Conservation (phyloP, 139 green algal genomes). For the Micromonas pusilla region DNA sequence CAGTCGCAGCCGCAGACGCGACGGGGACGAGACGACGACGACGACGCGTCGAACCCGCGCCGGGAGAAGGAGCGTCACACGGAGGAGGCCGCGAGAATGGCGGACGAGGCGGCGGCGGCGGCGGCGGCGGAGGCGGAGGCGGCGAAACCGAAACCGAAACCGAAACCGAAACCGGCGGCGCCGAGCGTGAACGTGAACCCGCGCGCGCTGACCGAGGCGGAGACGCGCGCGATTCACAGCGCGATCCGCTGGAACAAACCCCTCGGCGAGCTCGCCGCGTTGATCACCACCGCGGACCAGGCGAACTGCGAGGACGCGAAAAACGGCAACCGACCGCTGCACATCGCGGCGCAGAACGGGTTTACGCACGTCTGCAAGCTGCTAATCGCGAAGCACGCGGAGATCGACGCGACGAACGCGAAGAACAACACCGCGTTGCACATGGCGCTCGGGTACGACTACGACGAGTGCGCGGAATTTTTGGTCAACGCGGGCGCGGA, state of each 20-base stretch:
- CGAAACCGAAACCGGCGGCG: neutral
- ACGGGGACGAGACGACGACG: too few species aligned
- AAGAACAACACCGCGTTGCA: constrained; percentile 12
- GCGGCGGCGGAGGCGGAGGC: too few species aligned
- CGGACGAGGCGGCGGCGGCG: too few species aligned
- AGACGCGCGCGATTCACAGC: neutral
- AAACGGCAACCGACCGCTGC: constrained; percentile 15
- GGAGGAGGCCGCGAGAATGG: too few species aligned
- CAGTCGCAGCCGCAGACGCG: too few species aligned
- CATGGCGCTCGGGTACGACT: neutral
- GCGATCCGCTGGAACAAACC: neutral
- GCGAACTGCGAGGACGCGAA: neutral
- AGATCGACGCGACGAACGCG: neutral
- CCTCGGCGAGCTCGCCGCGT: neutral
- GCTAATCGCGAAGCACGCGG: constrained; percentile 1
- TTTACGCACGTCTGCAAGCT: neutral
- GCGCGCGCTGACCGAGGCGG: neutral
- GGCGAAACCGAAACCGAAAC: neutral
- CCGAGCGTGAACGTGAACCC: neutral
- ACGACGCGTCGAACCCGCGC: too few species aligned
- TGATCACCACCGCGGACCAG: neutral
- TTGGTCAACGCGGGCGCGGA: neutral
- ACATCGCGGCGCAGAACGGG: constrained; percentile 7
- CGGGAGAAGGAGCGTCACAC: too few species aligned
- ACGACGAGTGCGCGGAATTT: neutral